phyloP scores from a whole-genome alignment of 371 early-diverging fungal genomes.

The Haplosporangium sp. region DNA sequence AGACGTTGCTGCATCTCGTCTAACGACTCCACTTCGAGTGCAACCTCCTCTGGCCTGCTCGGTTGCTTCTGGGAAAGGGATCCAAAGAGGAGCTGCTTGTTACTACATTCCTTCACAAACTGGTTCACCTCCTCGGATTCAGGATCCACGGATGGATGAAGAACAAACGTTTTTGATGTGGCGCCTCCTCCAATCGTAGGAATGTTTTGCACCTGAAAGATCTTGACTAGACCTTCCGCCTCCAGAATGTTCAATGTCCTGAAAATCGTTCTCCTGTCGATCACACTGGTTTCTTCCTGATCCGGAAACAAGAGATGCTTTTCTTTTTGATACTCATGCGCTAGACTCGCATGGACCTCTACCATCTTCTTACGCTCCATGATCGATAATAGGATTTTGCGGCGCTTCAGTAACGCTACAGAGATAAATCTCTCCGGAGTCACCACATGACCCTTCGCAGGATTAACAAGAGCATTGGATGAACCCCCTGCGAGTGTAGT shows the following conservation, averaged over 20 bases:
- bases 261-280: slow-evolving; percentile 44
- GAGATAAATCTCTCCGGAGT: slow-evolving; percentile 30
- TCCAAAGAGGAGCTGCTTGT: slow-evolving; percentile 36
- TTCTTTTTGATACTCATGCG: slow-evolving; percentile 34
- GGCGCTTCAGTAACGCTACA: slow-evolving; percentile 29
- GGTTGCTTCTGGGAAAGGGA: slow-evolving; percentile 12
- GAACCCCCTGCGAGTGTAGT: neutral
- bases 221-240: slow-evolving; percentile 27
- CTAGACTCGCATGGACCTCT: slow-evolving; percentile 35
- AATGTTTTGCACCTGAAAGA: slow-evolving; percentile 31
- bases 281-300: slow-evolving; percentile 23
- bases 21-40: slow-evolving; percentile 37
- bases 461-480: neutral
- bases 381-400: slow-evolving; percentile 33
- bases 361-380: slow-evolving; percentile 29
- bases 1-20: slow-evolving; percentile 40
- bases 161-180: slow-evolving; percentile 24
- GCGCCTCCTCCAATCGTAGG: slow-evolving; percentile 19
- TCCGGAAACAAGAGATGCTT: slow-evolving; percentile 21
- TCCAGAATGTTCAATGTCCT: slow-evolving; percentile 29
- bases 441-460: neutral
- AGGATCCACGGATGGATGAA: slow-evolving; percentile 27
- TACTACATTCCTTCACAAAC: slow-evolving; percentile 38
- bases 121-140: slow-evolving; percentile 29
- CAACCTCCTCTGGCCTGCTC: slow-evolving; percentile 15